phyloP scores from a whole-genome alignment of 306 rosid genomes.

The Amphicarpaea edgeworthii region DNA sequence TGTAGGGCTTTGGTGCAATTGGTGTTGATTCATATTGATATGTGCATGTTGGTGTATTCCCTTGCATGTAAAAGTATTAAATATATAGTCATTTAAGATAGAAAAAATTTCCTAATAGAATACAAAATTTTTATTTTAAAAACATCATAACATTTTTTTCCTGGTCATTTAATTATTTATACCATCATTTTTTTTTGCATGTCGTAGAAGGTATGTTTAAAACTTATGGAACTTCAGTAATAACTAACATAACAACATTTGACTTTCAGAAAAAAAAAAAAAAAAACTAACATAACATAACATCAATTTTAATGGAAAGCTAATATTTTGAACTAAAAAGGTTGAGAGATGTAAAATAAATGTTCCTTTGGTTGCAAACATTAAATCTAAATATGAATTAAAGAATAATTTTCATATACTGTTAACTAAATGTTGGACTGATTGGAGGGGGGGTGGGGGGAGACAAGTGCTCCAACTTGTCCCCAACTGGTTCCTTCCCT shows the following conservation, averaged over 20 bases:
- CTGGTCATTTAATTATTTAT: constrained; percentile 3
- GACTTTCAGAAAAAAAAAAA: too few relatives aligned
- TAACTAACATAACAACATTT: background rate
- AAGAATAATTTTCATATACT: constrained; percentile 14
- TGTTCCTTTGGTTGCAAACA: constrained; percentile 21
- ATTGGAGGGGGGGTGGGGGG: background rate
- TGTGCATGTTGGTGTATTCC: constrained; percentile 1
- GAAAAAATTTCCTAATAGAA: background rate
- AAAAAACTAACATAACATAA: background rate
- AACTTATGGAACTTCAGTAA: background rate
- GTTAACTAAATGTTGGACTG: background rate
- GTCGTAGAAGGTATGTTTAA: background rate
- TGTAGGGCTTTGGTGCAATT: background rate
- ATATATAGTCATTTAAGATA: background rate
- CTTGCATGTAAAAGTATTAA: background rate
- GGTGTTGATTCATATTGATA: background rate
- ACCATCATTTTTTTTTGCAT: background rate
- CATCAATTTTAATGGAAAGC: constrained; percentile 24
- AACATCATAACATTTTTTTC: background rate
- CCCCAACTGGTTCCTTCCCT: background rate
- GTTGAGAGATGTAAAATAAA: constrained; percentile 5
- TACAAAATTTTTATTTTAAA: background rate
- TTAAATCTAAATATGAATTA: constrained; percentile 18
- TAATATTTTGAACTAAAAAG: constrained; percentile 8
- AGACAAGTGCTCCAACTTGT: background rate